phyloP scores from a whole-genome alignment of 129 eudicot species.

The Artemisia annua region DNA sequence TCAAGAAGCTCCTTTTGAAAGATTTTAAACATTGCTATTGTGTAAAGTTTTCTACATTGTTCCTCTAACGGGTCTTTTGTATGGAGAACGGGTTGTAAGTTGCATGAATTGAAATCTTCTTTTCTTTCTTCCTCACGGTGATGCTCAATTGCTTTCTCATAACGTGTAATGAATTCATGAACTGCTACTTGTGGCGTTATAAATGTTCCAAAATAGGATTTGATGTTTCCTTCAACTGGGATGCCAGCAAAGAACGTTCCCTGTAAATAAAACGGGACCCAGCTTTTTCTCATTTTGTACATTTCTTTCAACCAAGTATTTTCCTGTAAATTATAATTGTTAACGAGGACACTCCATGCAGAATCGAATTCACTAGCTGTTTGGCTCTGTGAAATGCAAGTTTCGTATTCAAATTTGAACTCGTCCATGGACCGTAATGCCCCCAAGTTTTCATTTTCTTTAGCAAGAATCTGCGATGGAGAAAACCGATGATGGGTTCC shows the following conservation, averaged over 20 bases:
- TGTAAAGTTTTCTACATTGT: slow-evolving; percentile 71
- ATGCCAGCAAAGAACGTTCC: slow-evolving; percentile 78
- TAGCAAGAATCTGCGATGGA: slow-evolving; percentile 56
- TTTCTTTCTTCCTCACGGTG: slow-evolving; percentile 75
- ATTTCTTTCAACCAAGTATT: slow-evolving; percentile 73
- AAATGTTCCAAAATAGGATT: slow-evolving; percentile 52
- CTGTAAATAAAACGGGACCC: slow-evolving; percentile 69
- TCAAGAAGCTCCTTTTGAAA: slow-evolving; percentile 87
- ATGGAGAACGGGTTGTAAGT: slow-evolving; percentile 62
- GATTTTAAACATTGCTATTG: slow-evolving; percentile 57
- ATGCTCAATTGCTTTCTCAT: slow-evolving; percentile 71
- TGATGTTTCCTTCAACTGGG: slow-evolving; percentile 63
- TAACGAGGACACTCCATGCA: slow-evolving; percentile 60
- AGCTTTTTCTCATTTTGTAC: slow-evolving; percentile 74
- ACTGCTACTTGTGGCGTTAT: slow-evolving; percentile 53
- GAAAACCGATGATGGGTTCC: slow-evolving; percentile 86
- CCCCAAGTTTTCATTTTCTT: slow-evolving; percentile 69
- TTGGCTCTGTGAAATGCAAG: slow-evolving; percentile 74
- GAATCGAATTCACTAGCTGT: slow-evolving; percentile 74
- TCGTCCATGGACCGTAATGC: slow-evolving; percentile 51
- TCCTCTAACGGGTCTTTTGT: slow-evolving; percentile 89
- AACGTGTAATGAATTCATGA: slow-evolving; percentile 57
- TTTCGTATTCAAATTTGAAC: slow-evolving; percentile 71
- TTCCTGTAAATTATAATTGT: slow-evolving; percentile 62
- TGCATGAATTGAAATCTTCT: slow-evolving; percentile 71